Percentiles rank a stretch among this genome's conserved stretches.
Conservation (phyloP, 2,329 filamentous ascomycete species). For the Aplosporella prunicola region DNA sequence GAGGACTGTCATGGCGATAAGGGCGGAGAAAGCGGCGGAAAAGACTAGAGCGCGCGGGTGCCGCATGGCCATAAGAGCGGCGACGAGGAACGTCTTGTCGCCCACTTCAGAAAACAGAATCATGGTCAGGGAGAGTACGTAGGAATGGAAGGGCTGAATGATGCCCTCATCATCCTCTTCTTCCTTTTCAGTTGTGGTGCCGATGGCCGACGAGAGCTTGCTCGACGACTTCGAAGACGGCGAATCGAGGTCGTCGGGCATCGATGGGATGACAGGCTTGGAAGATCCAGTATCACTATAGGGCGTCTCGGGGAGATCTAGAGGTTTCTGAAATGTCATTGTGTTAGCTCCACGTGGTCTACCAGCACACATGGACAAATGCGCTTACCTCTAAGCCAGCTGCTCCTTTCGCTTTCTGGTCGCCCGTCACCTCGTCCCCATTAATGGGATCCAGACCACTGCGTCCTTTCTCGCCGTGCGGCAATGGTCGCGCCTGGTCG, state of each 20-base stretch:
- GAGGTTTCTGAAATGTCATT: conserved; percentile 56
- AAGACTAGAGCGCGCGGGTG: conserved; percentile 90
- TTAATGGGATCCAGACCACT: conserved; percentile 35
- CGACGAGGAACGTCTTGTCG: conserved; percentile 97
- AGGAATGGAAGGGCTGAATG: conserved; percentile 77
- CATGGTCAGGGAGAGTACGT: conserved; percentile 88
- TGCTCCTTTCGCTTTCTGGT: conserved; percentile 30
- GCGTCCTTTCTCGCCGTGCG: conserved; percentile 70
- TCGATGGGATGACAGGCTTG: conserved; percentile 55
- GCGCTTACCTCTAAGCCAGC: conserved; percentile 45
- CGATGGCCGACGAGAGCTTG: conserved; percentile 4
- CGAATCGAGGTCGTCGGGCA: conserved; percentile 43
- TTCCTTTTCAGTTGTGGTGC: conserved; percentile 19
- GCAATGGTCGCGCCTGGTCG: conserved; percentile 74
- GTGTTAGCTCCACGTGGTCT: conserved; percentile 1
- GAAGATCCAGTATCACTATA: conserved; percentile 52
- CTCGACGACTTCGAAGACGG: conserved; percentile 37
- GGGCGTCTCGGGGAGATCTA: conserved; percentile 67
- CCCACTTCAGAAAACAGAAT: conserved; percentile 94
- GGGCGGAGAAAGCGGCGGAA: conserved; percentile 81
- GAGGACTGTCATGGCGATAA: conserved; percentile 89
- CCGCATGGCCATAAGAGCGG: conserved; percentile 98
- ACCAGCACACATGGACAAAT: no score
- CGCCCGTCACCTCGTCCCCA: conserved; percentile 27
- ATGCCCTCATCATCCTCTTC: conserved; percentile 48